A percentile compares a stretch with the other conserved stretches of the same genome.
Conservation (phyloP, 768 basidiomycete genomes). For the Boletus edulis region DNA sequence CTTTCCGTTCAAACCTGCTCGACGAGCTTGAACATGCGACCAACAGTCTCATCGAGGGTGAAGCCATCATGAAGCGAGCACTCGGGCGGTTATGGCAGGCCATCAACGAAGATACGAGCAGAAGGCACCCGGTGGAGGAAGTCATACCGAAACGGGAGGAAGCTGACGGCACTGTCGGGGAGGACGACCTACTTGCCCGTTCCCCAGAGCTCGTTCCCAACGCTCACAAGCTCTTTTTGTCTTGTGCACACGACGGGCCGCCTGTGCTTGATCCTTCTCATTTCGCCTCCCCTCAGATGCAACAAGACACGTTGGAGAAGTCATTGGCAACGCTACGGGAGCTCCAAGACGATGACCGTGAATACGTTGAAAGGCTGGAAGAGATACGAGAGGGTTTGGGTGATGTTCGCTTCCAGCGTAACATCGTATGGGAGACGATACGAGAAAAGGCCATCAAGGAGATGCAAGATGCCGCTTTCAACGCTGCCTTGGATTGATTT, state of each 20-base stretch:
- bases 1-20: conserved; percentile 75
- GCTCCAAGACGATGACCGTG: conserved; percentile 81
- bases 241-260: conserved; percentile 45
- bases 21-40: conserved; percentile 82
- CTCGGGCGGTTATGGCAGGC: conserved; percentile 81
- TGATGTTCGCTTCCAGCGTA: conserved; percentile 66
- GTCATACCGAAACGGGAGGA: conserved; percentile 68
- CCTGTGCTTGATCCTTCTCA: conserved; percentile 58
- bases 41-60: conserved; percentile 82
- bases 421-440: conserved; percentile 74
- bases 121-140: conserved; percentile 31
- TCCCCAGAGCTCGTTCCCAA: conserved; percentile 67
- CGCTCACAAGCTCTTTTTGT: conserved; percentile 66
- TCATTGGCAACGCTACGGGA: conserved; percentile 71
- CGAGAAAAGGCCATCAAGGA: conserved; percentile 73
- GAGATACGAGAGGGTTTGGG: conserved; percentile 84
- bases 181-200: conserved; percentile 44
- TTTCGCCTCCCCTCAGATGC: conserved; percentile 63
- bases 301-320: conserved; percentile 71
- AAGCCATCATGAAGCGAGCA: conserved; percentile 67
- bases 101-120: conserved; percentile 67
- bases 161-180: conserved; percentile 52
- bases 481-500: conserved; percentile 28
- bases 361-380: conserved; percentile 81
- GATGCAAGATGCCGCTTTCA: conserved; percentile 61